Evolutionary conservation across 495 filamentous ascomycete species (phyloP).

Genomic region (Xylaria longipes): DNA sequence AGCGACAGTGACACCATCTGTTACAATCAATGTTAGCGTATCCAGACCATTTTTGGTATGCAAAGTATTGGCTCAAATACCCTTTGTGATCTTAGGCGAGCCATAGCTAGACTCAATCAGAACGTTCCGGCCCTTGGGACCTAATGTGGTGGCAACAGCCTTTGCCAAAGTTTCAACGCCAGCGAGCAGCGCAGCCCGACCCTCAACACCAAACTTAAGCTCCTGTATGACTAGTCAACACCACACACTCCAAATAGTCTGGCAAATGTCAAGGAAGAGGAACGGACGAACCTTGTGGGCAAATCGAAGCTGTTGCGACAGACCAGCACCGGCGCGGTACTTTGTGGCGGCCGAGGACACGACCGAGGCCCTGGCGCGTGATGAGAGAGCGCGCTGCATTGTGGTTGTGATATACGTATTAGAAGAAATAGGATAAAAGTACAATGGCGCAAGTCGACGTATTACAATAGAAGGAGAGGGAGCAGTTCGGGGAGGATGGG

Average conservation of each 20-base stretch:
- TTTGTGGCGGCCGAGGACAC: slow-evolving; percentile 66
- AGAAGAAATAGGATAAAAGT: slow-evolving; percentile 27
- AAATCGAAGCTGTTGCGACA: slow-evolving; percentile 84
- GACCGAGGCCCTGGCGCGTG: slow-evolving; percentile 70
- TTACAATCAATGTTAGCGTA: slow-evolving; percentile 32
- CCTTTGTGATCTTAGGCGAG: slow-evolving; percentile 99
- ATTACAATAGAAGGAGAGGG: slow-evolving; percentile 16
- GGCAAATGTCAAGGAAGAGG: neutral
- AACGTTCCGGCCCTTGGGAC: slow-evolving; percentile 97
- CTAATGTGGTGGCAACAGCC: slow-evolving; percentile 94
- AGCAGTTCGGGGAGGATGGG: slow-evolving; percentile 20
- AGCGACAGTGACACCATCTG: slow-evolving; percentile 95
- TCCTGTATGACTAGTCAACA: slow-evolving; percentile 64
- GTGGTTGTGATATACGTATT: slow-evolving; percentile 38
- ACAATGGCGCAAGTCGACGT: slow-evolving; percentile 27
- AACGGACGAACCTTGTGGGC: slow-evolving; percentile 82
- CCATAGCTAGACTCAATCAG: slow-evolving; percentile 97
- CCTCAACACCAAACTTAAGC: slow-evolving; percentile 97
- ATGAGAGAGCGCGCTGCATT: slow-evolving; percentile 78
- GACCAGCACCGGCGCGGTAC: slow-evolving; percentile 59
- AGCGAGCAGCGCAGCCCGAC: slow-evolving; percentile 81
- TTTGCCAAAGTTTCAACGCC: slow-evolving; percentile 97
- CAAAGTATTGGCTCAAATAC: slow-evolving; percentile 55
- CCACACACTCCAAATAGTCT: neutral
- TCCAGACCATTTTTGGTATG: neutral